These are phyloP conservation scores for Yarrowia yakushimensis DNA, from an alignment of 805 yeast species.

Conservation along the genomic window DNA sequence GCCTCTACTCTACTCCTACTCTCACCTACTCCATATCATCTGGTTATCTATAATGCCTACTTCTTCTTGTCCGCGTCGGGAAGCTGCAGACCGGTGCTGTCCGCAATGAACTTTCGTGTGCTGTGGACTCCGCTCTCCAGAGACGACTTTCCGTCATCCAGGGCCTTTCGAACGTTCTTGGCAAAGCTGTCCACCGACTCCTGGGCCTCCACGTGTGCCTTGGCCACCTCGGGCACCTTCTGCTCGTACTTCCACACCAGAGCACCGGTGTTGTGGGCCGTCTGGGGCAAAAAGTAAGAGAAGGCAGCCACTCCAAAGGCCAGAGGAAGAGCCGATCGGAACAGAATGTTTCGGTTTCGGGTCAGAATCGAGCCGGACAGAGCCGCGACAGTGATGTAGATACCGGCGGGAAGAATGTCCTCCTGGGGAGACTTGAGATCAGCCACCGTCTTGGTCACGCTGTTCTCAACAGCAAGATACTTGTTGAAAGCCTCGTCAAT, in stretches of 20 bases:
- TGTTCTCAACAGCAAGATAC: conserved; percentile 58
- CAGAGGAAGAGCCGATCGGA: conserved; percentile 57
- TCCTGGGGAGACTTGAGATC: conserved; percentile 62
- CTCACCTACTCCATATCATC: background rate
- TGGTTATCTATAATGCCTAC: background rate
- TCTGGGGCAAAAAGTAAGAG: conserved; percentile 65
- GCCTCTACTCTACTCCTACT: background rate
- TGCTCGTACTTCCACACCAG: conserved; percentile 62
- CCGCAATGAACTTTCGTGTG: conserved; percentile 47
- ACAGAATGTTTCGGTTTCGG: conserved; percentile 57
- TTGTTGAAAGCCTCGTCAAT: conserved; percentile 49
- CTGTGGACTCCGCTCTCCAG: conserved; percentile 42
- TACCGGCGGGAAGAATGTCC: conserved; percentile 64
- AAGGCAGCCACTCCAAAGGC: conserved; percentile 62
- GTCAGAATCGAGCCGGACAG: conserved; percentile 71
- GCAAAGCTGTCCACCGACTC: conserved; percentile 47
- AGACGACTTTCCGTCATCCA: conserved; percentile 41
- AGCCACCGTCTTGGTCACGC: conserved; percentile 59
- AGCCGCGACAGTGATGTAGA: conserved; percentile 65
- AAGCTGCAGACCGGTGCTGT: conserved; percentile 64
- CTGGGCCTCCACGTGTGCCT: conserved; percentile 53
- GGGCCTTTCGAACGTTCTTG: conserved; percentile 44
- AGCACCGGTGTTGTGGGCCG: conserved; percentile 57
- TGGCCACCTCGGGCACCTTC: conserved; percentile 60
- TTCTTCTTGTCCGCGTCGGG: conserved; percentile 49